These are phyloP conservation scores for Vitis hybrid DNA, from an alignment of 177 flowering plant genomes.

Conservation along the genomic window DNA sequence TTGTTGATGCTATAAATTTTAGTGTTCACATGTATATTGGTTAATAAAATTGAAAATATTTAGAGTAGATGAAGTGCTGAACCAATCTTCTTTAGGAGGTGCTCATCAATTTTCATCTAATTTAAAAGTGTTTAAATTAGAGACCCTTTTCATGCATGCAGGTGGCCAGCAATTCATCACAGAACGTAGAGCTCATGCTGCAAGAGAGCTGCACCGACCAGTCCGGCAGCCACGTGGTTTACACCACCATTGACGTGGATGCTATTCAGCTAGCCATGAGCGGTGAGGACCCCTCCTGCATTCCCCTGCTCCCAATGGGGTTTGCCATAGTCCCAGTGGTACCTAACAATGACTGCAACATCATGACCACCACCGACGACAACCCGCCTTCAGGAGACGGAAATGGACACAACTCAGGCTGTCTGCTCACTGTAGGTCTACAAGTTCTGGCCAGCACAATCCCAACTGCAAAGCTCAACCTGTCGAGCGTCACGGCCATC, in stretches of 20 bases:
- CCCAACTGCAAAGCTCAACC: slow-evolving; percentile 71
- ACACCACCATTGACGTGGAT: slow-evolving; percentile 77
- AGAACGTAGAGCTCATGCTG: slow-evolving; percentile 83
- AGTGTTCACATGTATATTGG: too few relatives aligned
- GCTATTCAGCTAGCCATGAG: slow-evolving; percentile 78
- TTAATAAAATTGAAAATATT: too few relatives aligned
- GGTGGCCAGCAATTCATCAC: slow-evolving; percentile 93
- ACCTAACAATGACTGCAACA: background rate
- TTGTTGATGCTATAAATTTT: too few relatives aligned
- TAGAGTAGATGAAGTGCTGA: too few relatives aligned
- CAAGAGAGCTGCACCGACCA: slow-evolving; percentile 92
- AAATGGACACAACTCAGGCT: slow-evolving; percentile 36
- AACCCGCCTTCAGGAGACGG: slow-evolving; percentile 5
- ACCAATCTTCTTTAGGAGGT: too few relatives aligned
- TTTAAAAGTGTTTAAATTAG: too few relatives aligned
- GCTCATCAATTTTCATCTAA: too few relatives aligned
- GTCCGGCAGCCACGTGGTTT: slow-evolving; percentile 75
- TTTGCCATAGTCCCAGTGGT: slow-evolving; percentile 59
- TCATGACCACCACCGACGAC: slow-evolving; percentile 7
- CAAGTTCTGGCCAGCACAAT: slow-evolving; percentile 77
- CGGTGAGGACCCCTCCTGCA: slow-evolving; percentile 86
- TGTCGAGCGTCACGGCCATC: slow-evolving; percentile 66
- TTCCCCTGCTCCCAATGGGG: slow-evolving; percentile 85
- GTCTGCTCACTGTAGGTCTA: slow-evolving; percentile 77
- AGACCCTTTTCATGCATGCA: slow-evolving; percentile 23